phyloP scores from a whole-genome alignment of 768 basidiomycete genomes.

The Amanita exitialis region DNA sequence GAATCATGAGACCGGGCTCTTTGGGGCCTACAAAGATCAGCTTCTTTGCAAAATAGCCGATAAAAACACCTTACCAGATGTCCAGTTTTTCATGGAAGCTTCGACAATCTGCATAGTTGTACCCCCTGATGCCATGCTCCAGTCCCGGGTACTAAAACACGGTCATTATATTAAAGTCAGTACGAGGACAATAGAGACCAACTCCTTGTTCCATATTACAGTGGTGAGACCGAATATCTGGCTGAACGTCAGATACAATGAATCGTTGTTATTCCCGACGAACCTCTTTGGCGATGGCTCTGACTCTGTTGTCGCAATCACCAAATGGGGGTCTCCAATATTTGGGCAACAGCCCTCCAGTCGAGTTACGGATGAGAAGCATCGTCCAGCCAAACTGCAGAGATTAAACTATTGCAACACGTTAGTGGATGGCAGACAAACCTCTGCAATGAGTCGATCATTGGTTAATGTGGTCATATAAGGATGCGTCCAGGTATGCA shows the following conservation, averaged over 20 bases:
- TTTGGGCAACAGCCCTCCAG: constrained; percentile 55
- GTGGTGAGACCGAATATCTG: constrained; percentile 68
- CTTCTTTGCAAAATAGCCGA: background rate
- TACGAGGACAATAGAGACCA: constrained; percentile 12
- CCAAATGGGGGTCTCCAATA: constrained; percentile 91
- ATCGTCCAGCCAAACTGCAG: constrained; percentile 68
- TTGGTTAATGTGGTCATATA: constrained; percentile 77
- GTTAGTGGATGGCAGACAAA: constrained; percentile 11
- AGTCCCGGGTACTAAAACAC: constrained; percentile 56
- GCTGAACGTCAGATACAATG: background rate
- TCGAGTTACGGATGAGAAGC: constrained; percentile 70
- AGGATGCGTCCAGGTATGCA: constrained; percentile 65
- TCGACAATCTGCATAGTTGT: constrained; percentile 40
- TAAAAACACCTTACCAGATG: constrained; percentile 28
- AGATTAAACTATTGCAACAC: background rate
- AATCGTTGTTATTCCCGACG: background rate
- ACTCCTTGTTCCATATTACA: constrained; percentile 92
- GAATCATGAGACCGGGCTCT: constrained; percentile 65
- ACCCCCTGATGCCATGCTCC: constrained; percentile 42
- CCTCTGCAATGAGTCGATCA: constrained; percentile 56
- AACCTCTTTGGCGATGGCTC: constrained; percentile 77
- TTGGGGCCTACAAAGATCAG: constrained; percentile 40
- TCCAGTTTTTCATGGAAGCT: constrained; percentile 42
- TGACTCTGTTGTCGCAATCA: constrained; percentile 75
- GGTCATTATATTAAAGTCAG: constrained; percentile 14